Evolutionary conservation across 768 basidiomycete species (phyloP), one percentile per base, ranked within the genome.

Genomic region (Rhizopogon sp.): DNA sequence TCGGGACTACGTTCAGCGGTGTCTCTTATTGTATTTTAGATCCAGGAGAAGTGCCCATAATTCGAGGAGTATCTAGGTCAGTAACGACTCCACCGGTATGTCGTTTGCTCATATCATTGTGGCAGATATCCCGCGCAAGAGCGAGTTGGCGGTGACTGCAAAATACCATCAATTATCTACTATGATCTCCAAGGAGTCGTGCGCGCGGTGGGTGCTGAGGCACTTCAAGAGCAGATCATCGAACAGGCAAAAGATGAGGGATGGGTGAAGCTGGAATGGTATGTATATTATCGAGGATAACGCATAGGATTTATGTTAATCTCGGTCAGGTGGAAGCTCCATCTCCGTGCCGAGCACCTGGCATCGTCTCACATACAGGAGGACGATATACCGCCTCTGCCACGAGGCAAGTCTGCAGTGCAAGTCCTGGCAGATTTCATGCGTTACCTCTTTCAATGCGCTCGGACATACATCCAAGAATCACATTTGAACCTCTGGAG

Each of bases 111-210:
- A 10, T 28, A 7, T 10, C 49, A 4, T 46, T 44, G 25, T 22
- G 43, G 11, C 39, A 80, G 79, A 54, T 79, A 73, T 54, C 80
- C 78, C 5, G 74, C 72, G 1, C 78, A 78, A 55, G 74, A 77
- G n/a, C 66, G 71, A 5, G 66, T 72, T 16, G 74, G 74, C 3
- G 74, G 76, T 5, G 74, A 79, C 51, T 74, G 69, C 22, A 81
- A 79, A 55, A 77, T 81, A 41, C 79, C 77, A 0, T 76, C 78
- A 0, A 65, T 79, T 31, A 54, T 81, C 13, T 76, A 76, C 55
- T 81, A 81, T 56, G 78, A 79, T 54, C 51, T 58, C 8, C 56
- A 67, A n/a, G 79, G 77, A 2, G 37, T 39, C 0, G 65, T 74
- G 3, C 69, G 62, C 39, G 80, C 79, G 0, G 64, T 73, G 5